These are phyloP conservation scores for Quercus lobata DNA, from an alignment of 331 rosid genomes.

Conservation along the genomic window DNA sequence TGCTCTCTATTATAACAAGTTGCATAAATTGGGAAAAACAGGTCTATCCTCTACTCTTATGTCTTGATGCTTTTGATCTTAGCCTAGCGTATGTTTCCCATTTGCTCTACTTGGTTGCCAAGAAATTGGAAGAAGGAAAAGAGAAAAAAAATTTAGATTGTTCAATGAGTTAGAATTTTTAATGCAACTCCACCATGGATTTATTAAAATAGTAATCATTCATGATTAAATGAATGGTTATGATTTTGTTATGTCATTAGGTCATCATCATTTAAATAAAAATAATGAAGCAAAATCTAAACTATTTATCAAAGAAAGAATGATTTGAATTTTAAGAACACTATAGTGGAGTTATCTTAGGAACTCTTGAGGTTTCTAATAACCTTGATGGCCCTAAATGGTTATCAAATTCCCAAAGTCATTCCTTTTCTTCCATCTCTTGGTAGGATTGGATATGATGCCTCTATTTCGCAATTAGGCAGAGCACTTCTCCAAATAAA, in stretches of 20 bases:
- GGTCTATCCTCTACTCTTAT: conserved; percentile 25
- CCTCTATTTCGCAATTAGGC: not conserved
- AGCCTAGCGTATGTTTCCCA: not conserved
- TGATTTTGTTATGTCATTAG: no score
- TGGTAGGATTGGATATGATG: not conserved
- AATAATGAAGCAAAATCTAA: no score
- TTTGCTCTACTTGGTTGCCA: not conserved
- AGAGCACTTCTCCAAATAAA: not conserved
- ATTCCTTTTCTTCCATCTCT: not conserved
- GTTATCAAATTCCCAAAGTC: not conserved
- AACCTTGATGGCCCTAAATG: not conserved
- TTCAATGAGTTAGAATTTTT: not conserved
- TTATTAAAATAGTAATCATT: no score
- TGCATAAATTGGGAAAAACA: conserved; percentile 56
- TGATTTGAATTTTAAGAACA: no score
- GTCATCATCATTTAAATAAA: no score
- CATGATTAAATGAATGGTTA: no score
- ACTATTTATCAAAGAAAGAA: no score
- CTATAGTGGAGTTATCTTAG: no score
- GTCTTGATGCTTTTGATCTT: conserved; percentile 1
- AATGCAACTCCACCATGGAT: no score
- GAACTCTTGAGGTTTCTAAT: not conserved
- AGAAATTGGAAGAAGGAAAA: not conserved
- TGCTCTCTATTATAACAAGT: conserved; percentile 43
- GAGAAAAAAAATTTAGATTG: not conserved